Base-by-base conservation (phyloP, 805 yeast genomes). In the Pichia membranifaciens region DNA sequence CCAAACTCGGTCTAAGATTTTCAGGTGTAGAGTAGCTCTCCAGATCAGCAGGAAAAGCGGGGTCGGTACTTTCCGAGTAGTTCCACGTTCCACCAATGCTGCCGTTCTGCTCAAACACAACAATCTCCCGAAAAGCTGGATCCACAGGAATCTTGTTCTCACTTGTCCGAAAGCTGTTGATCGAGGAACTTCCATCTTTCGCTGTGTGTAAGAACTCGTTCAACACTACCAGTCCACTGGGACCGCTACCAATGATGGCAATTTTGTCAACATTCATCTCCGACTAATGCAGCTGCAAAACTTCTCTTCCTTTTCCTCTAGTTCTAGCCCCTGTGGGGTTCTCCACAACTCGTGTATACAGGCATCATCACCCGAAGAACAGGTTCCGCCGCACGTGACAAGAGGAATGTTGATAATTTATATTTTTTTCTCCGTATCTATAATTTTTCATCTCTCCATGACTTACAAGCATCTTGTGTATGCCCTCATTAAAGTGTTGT, bases 61-160 rank as follows among this genome's bases (percentile, higher is more conserved):
- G 34, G 18, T 40, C 43, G 20, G 39, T 44, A 39, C 43, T 47
- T 29, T 32, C 44, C 20, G 43, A 28, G 46, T 46, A 53, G 7
- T 64, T 43, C 75, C 76, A 72, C 18, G 68, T 61, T 5, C 75
- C 76, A 13, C 75, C 76, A 21, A 67, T 56, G n/a, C 56, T 49
- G 10, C 49, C 51, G 36, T 66, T 65, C 48, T 68, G 71, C 51
- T 72, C 75, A 55, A 69, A 71, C 2, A 64, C 71, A 4, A 66
- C 71, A 18, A 70, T 53, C 33, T 64, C 58, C 13, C 58, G 52
- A 45, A 71, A 71, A 12, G 62, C 61, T 0, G 65, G 62, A 22
- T 63, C 49, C 10, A 41, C 38, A 3, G 58, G 53, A 17, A 28
- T 17, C 7, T 25, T n/a, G 10, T 28, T 18, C 8, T 23, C 21